These are phyloP conservation scores for Salix caprea DNA, from an alignment of 345 rosid species.

Conservation along the genomic window DNA sequence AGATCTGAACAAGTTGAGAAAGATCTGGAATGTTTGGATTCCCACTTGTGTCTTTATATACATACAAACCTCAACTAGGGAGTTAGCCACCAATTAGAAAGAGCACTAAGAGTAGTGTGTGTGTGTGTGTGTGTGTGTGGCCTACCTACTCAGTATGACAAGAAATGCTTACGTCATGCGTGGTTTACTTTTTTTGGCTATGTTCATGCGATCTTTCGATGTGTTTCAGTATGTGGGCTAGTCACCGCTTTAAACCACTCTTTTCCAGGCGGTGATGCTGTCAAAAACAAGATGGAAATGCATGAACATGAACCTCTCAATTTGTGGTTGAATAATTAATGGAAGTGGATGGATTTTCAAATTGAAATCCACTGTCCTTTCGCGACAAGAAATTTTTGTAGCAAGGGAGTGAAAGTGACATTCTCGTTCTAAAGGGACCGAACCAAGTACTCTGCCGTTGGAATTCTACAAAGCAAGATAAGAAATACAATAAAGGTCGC, in stretches of 20 bases:
- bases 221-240: neutral
- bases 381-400: neutral
- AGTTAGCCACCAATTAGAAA: neutral
- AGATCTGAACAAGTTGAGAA: too few species aligned
- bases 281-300: neutral
- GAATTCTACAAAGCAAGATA: neutral
- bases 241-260: neutral
- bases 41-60: neutral
- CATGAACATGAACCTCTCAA: neutral
- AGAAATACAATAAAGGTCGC: neutral
- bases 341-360: neutral
- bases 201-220: neutral
- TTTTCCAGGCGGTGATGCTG: neutral
- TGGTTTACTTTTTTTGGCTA: neutral
- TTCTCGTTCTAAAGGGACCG: neutral
- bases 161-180: neutral
- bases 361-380: neutral
- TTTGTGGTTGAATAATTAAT: neutral
- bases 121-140: too few species aligned
- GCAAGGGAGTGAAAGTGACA: neutral
- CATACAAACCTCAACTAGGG: neutral
- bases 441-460: neutral
- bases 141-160: neutral
- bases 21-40: too few species aligned
- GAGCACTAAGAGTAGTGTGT: neutral